phyloP scores from a whole-genome alignment of 78 protist species.

The Dictyostelium brefeldianum region DNA sequence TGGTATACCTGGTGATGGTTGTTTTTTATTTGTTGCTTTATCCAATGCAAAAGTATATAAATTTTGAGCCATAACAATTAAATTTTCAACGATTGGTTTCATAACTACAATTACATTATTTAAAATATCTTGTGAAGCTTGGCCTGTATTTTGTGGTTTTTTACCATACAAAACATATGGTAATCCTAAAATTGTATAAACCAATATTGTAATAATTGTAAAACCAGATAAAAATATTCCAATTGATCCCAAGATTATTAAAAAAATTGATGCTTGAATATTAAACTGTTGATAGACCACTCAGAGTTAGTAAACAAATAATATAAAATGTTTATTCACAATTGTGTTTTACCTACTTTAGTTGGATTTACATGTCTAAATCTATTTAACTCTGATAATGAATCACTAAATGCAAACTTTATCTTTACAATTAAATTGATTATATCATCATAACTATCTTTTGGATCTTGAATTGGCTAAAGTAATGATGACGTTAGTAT shows the following conservation, averaged over 20 bases:
- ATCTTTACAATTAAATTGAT: neutral
- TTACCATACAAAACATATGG: conserved; percentile 12
- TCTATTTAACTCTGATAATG: conserved; percentile 36
- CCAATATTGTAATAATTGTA: neutral
- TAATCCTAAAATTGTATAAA: neutral
- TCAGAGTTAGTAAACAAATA: neutral
- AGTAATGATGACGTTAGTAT: neutral
- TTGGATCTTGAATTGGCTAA: conserved; percentile 28
- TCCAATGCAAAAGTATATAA: neutral
- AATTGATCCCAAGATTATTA: conserved; percentile 18
- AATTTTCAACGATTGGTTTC: conserved; percentile 18
- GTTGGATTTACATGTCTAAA: conserved; percentile 48
- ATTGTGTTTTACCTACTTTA: neutral
- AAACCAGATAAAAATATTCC: conserved; percentile 51
- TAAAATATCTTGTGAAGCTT: neutral
- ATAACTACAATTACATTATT: neutral
- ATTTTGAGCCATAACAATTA: neutral
- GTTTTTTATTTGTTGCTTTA: neutral
- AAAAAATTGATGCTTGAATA: conserved; percentile 39
- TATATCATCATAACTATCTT: conserved; percentile 42
- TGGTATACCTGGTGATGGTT: conserved; percentile 43
- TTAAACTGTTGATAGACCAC: conserved; percentile 19
- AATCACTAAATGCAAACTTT: conserved; percentile 33
- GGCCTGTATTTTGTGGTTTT: conserved; percentile 6
- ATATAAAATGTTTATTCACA: neutral